Conservation (phyloP, 306 rosid species). For the Gleditsia sinensis region DNA sequence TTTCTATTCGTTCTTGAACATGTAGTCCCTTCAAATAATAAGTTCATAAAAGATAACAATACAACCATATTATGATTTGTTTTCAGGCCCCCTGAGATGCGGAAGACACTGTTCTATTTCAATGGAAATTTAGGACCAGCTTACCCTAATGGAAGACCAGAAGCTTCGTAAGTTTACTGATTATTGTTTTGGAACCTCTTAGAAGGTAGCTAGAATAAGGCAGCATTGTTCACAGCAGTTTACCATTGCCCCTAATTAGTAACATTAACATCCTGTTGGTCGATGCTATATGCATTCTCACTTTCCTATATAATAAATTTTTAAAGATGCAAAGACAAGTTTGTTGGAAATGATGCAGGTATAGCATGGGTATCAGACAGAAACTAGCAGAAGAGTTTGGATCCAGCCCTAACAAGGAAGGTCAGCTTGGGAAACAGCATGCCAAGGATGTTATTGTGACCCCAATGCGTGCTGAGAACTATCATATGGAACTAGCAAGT, state of each 20-base stretch:
- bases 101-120: constrained; percentile 70
- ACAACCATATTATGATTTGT: constrained; percentile 16
- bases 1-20: constrained; percentile 16
- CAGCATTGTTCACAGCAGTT: neutral
- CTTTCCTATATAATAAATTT: neutral
- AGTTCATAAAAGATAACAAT: neutral
- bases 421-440: constrained; percentile 71
- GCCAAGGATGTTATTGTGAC: constrained; percentile 64
- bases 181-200: neutral
- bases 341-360: constrained; percentile 42
- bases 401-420: constrained; percentile 67
- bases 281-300: neutral
- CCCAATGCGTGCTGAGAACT: constrained; percentile 50
- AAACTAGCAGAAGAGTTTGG: constrained; percentile 70
- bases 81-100: constrained; percentile 55
- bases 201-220: neutral
- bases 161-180: constrained; percentile 53
- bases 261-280: neutral
- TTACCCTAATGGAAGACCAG: constrained; percentile 56
- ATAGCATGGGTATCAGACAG: constrained; percentile 81
- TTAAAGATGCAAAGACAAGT: neutral
- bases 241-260: neutral
- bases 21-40: neutral
- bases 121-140: constrained; percentile 77
- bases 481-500: constrained; percentile 56